phyloP scores from a whole-genome alignment of 306 rosid species.

The Acacia confusa region DNA sequence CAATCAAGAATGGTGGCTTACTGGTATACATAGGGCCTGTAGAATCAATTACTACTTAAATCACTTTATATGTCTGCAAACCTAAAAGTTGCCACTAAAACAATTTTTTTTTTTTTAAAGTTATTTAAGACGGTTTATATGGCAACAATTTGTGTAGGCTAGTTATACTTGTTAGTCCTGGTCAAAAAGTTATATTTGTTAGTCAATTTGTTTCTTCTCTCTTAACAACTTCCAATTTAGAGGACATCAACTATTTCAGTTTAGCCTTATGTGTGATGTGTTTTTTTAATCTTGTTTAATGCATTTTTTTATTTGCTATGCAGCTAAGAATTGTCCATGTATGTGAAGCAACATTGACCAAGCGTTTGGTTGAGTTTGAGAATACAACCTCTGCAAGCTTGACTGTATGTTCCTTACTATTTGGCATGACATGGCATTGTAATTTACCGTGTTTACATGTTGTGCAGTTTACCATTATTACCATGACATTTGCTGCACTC shows the following conservation, averaged over 20 bases:
- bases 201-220: not conserved
- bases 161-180: not conserved
- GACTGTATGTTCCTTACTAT: slow-evolving; percentile 58
- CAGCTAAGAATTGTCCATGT: slow-evolving; percentile 81
- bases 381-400: slow-evolving; percentile 83
- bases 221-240: not conserved
- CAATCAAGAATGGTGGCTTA: not conserved
- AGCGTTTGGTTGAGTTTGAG: slow-evolving; percentile 87
- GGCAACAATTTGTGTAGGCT: not conserved
- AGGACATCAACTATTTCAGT: not conserved
- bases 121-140: not conserved
- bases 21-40: not conserved
- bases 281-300: not conserved
- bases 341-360: slow-evolving; percentile 88
- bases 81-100: not conserved
- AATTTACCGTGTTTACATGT: not conserved
- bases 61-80: not conserved
- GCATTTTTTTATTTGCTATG: slow-evolving; percentile 20
- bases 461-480: slow-evolving; percentile 8
- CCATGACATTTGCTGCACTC: not conserved
- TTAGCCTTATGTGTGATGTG: not conserved
- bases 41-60: not conserved
- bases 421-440: not conserved
- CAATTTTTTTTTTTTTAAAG: too few species aligned
- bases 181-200: not conserved